Conservation (phyloP, 192 early-diverging fungal genomes). For the Kappamyces sp. region DNA sequence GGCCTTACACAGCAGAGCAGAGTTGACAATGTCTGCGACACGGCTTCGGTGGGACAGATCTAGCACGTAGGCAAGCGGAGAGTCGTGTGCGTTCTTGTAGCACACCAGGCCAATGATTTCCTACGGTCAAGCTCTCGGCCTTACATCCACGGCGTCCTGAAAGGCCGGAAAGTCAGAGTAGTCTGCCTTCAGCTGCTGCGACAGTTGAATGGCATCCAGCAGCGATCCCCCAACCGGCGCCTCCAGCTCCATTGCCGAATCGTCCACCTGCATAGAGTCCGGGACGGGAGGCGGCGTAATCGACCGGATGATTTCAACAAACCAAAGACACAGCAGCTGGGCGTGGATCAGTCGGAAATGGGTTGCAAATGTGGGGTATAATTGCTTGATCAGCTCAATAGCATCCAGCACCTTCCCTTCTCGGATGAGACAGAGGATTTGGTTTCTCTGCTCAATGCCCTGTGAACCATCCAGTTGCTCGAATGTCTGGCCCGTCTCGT, state of each 20-base stretch:
- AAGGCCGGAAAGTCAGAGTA: conserved; percentile 39
- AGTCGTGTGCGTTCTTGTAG: conserved; percentile 23
- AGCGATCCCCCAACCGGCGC: conserved; percentile 24
- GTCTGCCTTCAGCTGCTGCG: conserved; percentile 51
- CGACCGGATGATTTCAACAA: conserved; percentile 72
- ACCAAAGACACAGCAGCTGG: conserved; percentile 74
- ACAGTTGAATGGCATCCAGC: conserved; percentile 33
- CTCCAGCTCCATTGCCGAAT: conserved; percentile 16
- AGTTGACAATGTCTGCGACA: conserved; percentile 27
- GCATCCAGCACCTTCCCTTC: conserved; percentile 73
- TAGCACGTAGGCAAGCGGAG: conserved; percentile 25
- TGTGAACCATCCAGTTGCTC: conserved; percentile 10
- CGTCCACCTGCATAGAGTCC: conserved; percentile 50
- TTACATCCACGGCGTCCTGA: conserved; percentile 33
- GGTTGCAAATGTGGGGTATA: conserved; percentile 63
- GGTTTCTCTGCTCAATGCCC: conserved; percentile 10
- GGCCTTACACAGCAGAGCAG: conserved; percentile 26
- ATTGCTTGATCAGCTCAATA: conserved; percentile 53
- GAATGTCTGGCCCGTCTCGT: conserved; percentile 12
- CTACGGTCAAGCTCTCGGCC: conserved; percentile 17
- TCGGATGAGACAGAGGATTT: conserved; percentile 53
- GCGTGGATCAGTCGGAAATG: conserved; percentile 64
- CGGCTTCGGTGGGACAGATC: conserved; percentile 10
- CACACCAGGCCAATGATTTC: conserved; percentile 34
- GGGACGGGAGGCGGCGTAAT: conserved; percentile 1